Evolutionary conservation across 306 rosid genomes (phyloP).

Genomic region (Acacia acuminata): DNA sequence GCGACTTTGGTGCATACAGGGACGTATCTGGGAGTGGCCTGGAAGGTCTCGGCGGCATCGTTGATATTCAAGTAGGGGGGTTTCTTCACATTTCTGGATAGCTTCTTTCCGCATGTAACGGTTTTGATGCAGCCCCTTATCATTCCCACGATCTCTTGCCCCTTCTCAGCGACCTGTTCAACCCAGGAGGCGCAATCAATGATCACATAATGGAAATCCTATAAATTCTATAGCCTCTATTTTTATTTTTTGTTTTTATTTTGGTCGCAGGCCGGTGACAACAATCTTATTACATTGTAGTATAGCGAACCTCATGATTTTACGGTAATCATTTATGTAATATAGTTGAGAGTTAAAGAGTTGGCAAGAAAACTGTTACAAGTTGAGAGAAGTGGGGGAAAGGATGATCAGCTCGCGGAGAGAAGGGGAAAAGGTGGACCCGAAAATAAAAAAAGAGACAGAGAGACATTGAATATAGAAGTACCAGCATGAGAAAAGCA

Average conservation of each 20-base stretch:
- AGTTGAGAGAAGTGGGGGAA: background rate
- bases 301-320: background rate
- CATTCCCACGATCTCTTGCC: slow-evolving; percentile 76
- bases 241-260: background rate
- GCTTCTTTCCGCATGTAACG: slow-evolving; percentile 73
- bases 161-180: slow-evolving; percentile 79
- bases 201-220: background rate
- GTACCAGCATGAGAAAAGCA: slow-evolving; percentile 89
- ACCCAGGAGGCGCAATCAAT: background rate
- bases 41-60: background rate
- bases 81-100: slow-evolving; percentile 49
- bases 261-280: background rate
- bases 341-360: background rate
- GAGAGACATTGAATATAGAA: background rate
- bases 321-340: background rate
- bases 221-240: background rate
- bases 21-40: slow-evolving; percentile 31
- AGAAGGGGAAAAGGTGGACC: background rate
- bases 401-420: background rate
- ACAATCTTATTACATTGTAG: background rate
- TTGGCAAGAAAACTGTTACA: background rate
- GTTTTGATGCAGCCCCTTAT: slow-evolving; percentile 95
- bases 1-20: slow-evolving; percentile 82
- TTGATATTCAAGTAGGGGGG: background rate
- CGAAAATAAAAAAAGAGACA: background rate